phyloP scores from a whole-genome alignment of 495 filamentous ascomycete genomes.

The Xylaria longipes region DNA sequence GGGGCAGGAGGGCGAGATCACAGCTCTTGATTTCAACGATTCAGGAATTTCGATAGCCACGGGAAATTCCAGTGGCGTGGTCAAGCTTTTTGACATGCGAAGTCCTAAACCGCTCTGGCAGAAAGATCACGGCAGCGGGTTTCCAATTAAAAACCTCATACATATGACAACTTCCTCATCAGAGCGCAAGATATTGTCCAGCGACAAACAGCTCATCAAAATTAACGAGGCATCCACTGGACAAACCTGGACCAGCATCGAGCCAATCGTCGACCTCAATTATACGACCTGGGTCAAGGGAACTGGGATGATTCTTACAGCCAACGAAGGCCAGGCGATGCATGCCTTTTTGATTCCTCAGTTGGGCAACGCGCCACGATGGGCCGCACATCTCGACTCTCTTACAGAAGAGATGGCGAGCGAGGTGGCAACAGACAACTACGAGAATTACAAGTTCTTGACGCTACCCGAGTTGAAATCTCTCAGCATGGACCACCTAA shows the following conservation, averaged over 20 bases:
- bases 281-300: conserved; percentile 86
- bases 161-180: conserved; percentile 81
- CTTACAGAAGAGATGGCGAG: conserved; percentile 99
- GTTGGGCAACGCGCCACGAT: conserved; percentile 82
- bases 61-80: conserved; percentile 87
- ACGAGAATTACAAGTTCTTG: conserved; percentile 99
- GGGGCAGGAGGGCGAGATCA: conserved; percentile 73
- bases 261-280: conserved; percentile 93
- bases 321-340: conserved; percentile 91
- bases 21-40: conserved; percentile 82
- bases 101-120: conserved; percentile 82
- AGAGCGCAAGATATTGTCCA: conserved; percentile 87
- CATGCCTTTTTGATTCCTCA: conserved; percentile 95
- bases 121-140: conserved; percentile 97
- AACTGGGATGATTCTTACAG: conserved; percentile 86
- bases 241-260: conserved; percentile 90
- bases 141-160: conserved; percentile 82
- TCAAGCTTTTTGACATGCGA: conserved; percentile 91
- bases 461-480: conserved; percentile 80
- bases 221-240: conserved; percentile 87
- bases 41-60: conserved; percentile 87
- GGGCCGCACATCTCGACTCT: conserved; percentile 97
- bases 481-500: conserved; percentile 82
- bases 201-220: conserved; percentile 96
- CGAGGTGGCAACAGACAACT: conserved; percentile 72